These are phyloP conservation scores for Hypoxylon sp. DNA, from an alignment of 2,329 filamentous ascomycete genomes.

Conservation along the genomic window DNA sequence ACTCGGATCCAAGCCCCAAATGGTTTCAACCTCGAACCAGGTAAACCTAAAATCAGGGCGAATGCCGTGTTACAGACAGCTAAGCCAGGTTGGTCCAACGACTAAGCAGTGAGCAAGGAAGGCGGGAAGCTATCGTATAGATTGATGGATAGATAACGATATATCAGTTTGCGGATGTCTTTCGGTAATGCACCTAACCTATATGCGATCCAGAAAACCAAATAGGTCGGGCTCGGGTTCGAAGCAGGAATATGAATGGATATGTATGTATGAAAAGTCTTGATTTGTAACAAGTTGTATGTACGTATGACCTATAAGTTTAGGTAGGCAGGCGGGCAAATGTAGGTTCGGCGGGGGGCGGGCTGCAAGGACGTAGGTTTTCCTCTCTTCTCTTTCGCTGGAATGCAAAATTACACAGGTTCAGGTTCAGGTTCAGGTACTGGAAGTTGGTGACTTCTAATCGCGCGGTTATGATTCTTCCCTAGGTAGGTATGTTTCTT, in stretches of 20 bases:
- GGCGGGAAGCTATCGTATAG: slow-evolving; percentile 26
- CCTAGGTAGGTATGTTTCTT: slow-evolving; percentile 1
- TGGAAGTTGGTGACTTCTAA: too few relatives aligned
- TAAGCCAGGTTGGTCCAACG: background rate
- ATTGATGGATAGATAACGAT: too few relatives aligned
- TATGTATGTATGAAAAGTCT: slow-evolving; percentile 6
- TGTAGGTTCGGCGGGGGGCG: slow-evolving; percentile 20
- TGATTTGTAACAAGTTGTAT: slow-evolving; percentile 19
- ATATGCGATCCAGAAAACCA: slow-evolving; percentile 17
- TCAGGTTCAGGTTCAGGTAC: slow-evolving; percentile 1
- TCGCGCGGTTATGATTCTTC: slow-evolving; percentile 21
- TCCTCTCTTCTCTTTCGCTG: slow-evolving; percentile 28
- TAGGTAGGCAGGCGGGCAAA: background rate
- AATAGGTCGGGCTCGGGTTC: slow-evolving; percentile 1
- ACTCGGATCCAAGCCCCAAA: slow-evolving; percentile 18
- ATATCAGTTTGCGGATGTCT: slow-evolving; percentile 16
- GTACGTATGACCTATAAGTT: slow-evolving; percentile 9
- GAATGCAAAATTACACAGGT: slow-evolving; percentile 27
- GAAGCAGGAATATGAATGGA: slow-evolving; percentile 9
- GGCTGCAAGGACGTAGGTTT: slow-evolving; percentile 15
- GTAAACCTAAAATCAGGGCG: slow-evolving; percentile 20
- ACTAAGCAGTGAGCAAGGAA: slow-evolving; percentile 1
- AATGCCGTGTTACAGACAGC: slow-evolving; percentile 6
- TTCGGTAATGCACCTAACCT: slow-evolving; percentile 25
- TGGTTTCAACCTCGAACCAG: slow-evolving; percentile 25